These are phyloP conservation scores for Blattamonas nauphoetae DNA, from an alignment of 78 protist species.

Conservation along the genomic window DNA sequence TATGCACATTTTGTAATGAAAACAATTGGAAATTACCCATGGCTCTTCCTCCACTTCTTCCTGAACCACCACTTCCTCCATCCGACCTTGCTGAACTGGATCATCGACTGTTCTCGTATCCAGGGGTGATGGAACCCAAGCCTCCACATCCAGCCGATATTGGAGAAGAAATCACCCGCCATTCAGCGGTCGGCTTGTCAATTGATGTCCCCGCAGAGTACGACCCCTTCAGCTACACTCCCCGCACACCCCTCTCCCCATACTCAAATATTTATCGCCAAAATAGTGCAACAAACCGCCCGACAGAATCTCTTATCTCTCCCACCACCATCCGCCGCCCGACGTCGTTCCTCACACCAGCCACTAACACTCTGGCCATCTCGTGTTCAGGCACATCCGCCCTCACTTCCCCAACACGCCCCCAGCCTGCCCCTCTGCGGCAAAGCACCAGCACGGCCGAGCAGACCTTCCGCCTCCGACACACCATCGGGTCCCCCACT, in stretches of 20 bases:
- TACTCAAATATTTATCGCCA: too few relatives aligned
- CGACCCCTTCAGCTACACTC: background rate
- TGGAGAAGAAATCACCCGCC: background rate
- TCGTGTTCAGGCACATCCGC: background rate
- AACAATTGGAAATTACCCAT: background rate
- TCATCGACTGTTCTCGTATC: background rate
- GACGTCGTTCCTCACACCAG: background rate
- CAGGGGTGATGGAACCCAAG: background rate
- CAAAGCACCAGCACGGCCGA: background rate
- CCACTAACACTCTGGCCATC: background rate
- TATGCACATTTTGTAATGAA: background rate
- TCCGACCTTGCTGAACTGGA: background rate
- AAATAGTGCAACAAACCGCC: background rate
- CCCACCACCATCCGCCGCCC: background rate
- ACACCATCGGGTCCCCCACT: background rate
- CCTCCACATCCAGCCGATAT: background rate
- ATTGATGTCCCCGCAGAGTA: background rate
- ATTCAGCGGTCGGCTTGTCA: background rate
- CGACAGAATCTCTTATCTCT: background rate
- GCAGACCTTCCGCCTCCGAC: background rate
- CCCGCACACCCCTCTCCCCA: background rate
- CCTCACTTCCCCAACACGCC: background rate
- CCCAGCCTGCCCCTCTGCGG: background rate
- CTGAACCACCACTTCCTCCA: background rate
- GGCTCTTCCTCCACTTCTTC: background rate